Percentiles rank a stretch among this genome's conserved stretches.
Evolutionary conservation across 2,329 filamentous ascomycete species (phyloP).

Genomic region (Rasamsonia emersonii): DNA sequence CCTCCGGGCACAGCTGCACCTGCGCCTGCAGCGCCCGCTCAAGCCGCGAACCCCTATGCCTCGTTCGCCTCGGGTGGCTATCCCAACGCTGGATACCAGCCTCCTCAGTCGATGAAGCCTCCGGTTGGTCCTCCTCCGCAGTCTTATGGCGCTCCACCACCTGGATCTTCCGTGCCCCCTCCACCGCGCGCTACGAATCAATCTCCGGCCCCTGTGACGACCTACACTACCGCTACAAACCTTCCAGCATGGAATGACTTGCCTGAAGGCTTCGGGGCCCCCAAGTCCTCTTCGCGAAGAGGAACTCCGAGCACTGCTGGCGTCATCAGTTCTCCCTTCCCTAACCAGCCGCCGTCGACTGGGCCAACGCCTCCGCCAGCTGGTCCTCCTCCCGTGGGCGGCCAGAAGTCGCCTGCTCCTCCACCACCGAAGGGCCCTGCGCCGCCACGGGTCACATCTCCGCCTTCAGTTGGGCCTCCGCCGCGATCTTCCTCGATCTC

Average conservation of each 20-base stretch:
- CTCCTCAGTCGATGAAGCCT: conserved; percentile 39
- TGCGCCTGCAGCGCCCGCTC: conserved; percentile 25
- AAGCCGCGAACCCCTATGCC: conserved; percentile 43
- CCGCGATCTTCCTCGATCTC: conserved; percentile 7
- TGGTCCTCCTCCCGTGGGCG: conserved; percentile 46
- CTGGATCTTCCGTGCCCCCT: conserved; percentile 43
- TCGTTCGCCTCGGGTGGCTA: conserved; percentile 23
- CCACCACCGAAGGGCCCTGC: conserved; percentile 76
- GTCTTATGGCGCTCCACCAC: conserved; percentile 39
- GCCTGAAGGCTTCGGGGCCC: conserved; percentile 60
- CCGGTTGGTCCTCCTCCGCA: conserved; percentile 21
- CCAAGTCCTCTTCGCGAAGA: conserved; percentile 60
- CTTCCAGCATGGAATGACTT: conserved; percentile 91
- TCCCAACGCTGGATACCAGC: conserved; percentile 47
- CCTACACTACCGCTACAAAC: conserved; percentile 55
- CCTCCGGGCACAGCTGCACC: conserved; percentile 25
- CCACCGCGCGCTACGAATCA: conserved; percentile 59
- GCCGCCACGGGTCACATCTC: conserved; percentile 62
- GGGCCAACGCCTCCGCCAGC: conserved; percentile 44
- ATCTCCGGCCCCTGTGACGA: conserved; percentile 60
- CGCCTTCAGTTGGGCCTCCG: conserved; percentile 50
- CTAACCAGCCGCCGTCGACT: conserved; percentile 48
- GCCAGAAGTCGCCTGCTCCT: conserved; percentile 61
- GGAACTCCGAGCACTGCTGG: conserved; percentile 58
- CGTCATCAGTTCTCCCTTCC: conserved; percentile 67